Evolutionary conservation across 108 stramenopile genomes (phyloP).

Genomic region (Halocafeteria seosinensis): DNA sequence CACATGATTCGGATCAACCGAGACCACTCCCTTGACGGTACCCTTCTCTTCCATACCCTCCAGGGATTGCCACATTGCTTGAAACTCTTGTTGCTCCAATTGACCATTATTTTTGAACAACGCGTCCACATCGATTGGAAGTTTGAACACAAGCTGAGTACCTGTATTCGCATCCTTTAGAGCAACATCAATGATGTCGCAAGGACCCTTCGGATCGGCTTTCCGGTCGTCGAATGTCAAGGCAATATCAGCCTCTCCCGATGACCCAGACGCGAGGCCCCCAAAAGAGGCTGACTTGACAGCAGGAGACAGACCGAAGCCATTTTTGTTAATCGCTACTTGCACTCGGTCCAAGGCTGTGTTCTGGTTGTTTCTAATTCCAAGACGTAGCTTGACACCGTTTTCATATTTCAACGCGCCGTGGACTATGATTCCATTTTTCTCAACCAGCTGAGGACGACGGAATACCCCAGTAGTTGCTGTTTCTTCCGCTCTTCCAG

Average conservation of each 20-base stretch:
- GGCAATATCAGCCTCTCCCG: not conserved
- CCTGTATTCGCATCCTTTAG: not conserved
- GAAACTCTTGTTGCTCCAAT: too few species aligned
- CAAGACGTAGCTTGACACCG: not conserved
- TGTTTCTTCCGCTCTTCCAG: constrained; percentile 41
- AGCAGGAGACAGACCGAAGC: not conserved
- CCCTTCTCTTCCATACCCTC: too few species aligned
- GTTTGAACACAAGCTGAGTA: not conserved
- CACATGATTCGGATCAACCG: too few species aligned
- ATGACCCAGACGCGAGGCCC: not conserved
- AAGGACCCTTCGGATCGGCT: not conserved
- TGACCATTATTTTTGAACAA: too few species aligned
- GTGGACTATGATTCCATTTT: constrained; percentile 58
- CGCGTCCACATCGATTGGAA: not conserved
- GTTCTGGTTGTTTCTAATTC: not conserved
- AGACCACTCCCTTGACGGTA: too few species aligned
- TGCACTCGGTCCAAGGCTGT: not conserved
- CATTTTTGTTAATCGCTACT: not conserved
- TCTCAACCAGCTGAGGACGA: constrained; percentile 38
- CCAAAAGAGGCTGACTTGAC: not conserved
- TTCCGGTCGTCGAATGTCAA: not conserved
- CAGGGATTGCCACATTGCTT: too few species aligned
- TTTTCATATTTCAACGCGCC: constrained; percentile 3
- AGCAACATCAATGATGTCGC: not conserved
- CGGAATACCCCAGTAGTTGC: constrained; percentile 49